A percentile compares a stretch with the other conserved stretches of the same genome.
phyloP scores from a whole-genome alignment of 179 eudicot genomes.

The Dionaea muscipula region DNA sequence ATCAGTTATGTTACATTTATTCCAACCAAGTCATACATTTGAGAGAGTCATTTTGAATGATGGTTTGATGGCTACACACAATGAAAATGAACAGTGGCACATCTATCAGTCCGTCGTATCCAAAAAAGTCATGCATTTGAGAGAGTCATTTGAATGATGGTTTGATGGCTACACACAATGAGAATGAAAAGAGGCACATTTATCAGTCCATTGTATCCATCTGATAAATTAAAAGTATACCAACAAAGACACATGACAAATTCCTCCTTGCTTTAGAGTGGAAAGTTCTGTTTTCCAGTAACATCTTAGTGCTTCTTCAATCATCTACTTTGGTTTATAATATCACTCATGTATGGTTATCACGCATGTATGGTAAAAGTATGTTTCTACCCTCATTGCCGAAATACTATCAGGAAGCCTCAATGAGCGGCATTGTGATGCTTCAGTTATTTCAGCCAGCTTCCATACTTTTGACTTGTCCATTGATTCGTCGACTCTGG shows the following conservation, averaged over 20 bases:
- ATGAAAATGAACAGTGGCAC: not conserved
- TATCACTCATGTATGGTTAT: too few species aligned
- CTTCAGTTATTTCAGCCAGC: slow-evolving; percentile 47
- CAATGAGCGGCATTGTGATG: slow-evolving; percentile 57
- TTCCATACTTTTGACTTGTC: slow-evolving; percentile 67
- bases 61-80: too few species aligned
- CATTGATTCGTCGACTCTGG: slow-evolving; percentile 47
- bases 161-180: not conserved
- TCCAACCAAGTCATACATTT: too few species aligned
- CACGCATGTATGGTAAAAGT: too few species aligned
- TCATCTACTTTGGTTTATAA: too few species aligned
- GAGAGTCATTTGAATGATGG: not conserved
- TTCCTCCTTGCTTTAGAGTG: too few species aligned
- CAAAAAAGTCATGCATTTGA: not conserved
- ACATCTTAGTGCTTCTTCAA: too few species aligned
- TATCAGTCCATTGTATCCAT: too few species aligned
- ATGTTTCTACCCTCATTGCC: slow-evolving; percentile 42
- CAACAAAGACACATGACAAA: not conserved
- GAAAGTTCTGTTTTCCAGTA: too few species aligned
- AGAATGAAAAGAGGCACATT: not conserved
- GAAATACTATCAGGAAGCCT: slow-evolving; percentile 64
- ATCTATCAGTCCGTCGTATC: not conserved
- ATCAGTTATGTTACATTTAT: too few species aligned
- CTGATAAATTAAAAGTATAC: not conserved
- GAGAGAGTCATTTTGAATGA: too few species aligned